Evolutionary conservation across 202 grass and related monocot species (phyloP).

Genomic region (Eragrostis tef): DNA sequence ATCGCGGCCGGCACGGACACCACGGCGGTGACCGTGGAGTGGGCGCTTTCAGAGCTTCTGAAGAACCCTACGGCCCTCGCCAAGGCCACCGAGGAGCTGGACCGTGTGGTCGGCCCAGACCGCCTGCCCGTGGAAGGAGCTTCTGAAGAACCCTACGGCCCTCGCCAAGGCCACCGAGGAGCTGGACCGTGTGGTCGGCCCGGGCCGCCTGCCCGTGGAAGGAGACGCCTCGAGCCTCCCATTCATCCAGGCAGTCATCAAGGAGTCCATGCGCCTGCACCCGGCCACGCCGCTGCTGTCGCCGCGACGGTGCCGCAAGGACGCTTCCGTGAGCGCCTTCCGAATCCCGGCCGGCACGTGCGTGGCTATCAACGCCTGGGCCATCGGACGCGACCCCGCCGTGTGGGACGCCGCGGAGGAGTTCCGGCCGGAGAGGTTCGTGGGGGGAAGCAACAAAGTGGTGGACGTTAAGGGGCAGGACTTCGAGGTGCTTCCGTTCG

Average conservation of each 20-base stretch:
- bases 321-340: constrained; percentile 51
- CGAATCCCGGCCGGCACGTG: constrained; percentile 68
- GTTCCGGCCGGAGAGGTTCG: constrained; percentile 72
- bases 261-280: constrained; percentile 80
- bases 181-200: constrained; percentile 65
- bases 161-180: constrained; percentile 30
- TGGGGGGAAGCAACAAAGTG: constrained; percentile 36
- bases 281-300: constrained; percentile 64
- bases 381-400: constrained; percentile 11
- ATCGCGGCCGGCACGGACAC: constrained; percentile 77
- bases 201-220: too few species aligned
- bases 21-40: constrained; percentile 26
- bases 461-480: too few species aligned
- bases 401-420: constrained; percentile 67
- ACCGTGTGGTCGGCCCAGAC: constrained; percentile 64
- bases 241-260: constrained; percentile 62
- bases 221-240: constrained; percentile 58
- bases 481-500: not conserved
- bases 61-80: too few species aligned
- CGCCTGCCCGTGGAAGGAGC: constrained; percentile 56
- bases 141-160: too few species aligned
- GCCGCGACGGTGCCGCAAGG: constrained; percentile 56
- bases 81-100: constrained; percentile 49
- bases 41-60: too few species aligned
- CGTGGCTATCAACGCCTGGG: too few species aligned